Base-by-base conservation (phyloP, 164 flowering plant species). In the Berberis thunbergii region DNA sequence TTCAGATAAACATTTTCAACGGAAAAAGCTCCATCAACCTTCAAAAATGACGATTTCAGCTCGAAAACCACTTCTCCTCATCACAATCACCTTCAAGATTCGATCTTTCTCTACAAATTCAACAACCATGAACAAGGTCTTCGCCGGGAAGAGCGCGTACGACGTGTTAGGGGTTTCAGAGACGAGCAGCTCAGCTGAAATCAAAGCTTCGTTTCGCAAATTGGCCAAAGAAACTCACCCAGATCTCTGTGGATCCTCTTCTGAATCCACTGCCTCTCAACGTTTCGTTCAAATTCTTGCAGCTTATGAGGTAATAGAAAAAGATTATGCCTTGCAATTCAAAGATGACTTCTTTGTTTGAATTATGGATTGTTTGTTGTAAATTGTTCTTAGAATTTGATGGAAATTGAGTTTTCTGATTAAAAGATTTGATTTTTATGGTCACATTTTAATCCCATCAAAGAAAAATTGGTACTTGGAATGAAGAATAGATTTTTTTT, bases 141-240 rank as follows among this genome's bases (percentile, higher is more conserved):
- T 84, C 56, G 63, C 77, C 41, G 80, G 76, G 2, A 62, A 68
- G 61, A 89, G 78, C 73, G 98, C 96, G 0, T 89, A 92, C 69
- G 83, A 83, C 0, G 75, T 92, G 39, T 73, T 92, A 45, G 84
- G 83, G 41, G 82, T 92, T 4, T 63, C 87, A 0, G 82, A 85
- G 67, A 80, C 69, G 56, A 82, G 96, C 78, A 81, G 86, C 7
- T 80, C 79, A 48, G 73, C 73, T 0, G 95, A 92, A 78, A 89
- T 92, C 75, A 92, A 92, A 70, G 81, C 85, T 5, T 83, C 95
- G 10, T 92, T 92, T 68, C 80, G 82, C 11, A 89, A 79, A 73
- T 74, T 92, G 60, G 98, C 96, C 5, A 92, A 92, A 73, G 79
- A 86, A 70, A 87, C 93, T 63, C 98, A 92, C 67, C 98, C 98